A percentile compares a stretch with the other conserved stretches of the same genome.
Evolutionary conservation across 2,329 filamentous ascomycete species (phyloP).

Genomic region (Colletotrichum sp.): DNA sequence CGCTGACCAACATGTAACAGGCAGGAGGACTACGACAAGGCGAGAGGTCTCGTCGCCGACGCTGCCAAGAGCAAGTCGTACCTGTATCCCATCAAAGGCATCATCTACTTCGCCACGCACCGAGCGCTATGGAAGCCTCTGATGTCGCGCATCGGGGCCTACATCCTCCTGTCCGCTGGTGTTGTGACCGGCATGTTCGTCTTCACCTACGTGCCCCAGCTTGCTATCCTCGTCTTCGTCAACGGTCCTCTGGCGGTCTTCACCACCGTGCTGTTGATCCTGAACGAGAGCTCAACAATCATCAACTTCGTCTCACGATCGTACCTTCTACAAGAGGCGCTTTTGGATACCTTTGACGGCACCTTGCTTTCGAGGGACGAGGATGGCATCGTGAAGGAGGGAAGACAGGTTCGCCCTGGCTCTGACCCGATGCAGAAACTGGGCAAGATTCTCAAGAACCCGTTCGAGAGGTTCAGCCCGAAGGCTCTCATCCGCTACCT

Average conservation of each 20-base stretch:
- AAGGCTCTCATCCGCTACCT: constrained; percentile 77
- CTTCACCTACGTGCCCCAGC: constrained; percentile 85
- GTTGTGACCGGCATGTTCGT: constrained; percentile 85
- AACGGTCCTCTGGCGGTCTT: constrained; percentile 83
- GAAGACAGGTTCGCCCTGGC: constrained; percentile 73
- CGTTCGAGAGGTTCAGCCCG: constrained; percentile 61
- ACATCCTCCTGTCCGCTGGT: constrained; percentile 71
- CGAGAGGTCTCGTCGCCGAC: constrained; percentile 67
- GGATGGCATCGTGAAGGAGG: constrained; percentile 70
- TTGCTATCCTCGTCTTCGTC: constrained; percentile 81
- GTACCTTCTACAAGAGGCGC: constrained; percentile 80
- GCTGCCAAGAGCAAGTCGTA: constrained; percentile 74
- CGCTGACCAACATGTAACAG: constrained; percentile 37
- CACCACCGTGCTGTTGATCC: constrained; percentile 71
- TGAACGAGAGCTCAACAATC: constrained; percentile 66
- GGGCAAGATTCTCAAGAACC: constrained; percentile 62
- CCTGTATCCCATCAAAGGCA: constrained; percentile 81
- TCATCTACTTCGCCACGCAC: constrained; percentile 64
- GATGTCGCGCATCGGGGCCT: constrained; percentile 59
- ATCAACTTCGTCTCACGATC: constrained; percentile 65
- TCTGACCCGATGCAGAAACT: constrained; percentile 61
- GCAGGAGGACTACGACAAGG: constrained; percentile 74
- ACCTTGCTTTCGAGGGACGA: constrained; percentile 59
- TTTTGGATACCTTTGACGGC: constrained; percentile 90
- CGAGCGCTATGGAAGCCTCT: constrained; percentile 65